These are phyloP conservation scores for Aulographum hederae DNA, from an alignment of 2,329 filamentous ascomycete species.

Conservation along the genomic window DNA sequence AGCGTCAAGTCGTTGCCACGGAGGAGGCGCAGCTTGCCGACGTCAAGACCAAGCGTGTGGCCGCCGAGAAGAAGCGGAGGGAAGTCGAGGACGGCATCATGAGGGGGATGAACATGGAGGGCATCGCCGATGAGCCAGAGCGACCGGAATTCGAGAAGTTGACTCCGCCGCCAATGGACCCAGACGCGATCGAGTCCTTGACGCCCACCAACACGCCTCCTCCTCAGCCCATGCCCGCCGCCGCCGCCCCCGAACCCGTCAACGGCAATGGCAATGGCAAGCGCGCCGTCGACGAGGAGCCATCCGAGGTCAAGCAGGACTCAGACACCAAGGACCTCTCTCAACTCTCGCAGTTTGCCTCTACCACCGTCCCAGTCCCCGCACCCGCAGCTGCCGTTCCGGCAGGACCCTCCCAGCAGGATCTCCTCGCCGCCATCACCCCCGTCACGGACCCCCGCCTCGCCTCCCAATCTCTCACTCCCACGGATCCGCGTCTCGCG, in stretches of 20 bases:
- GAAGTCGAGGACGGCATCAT: slow-evolving; percentile 88
- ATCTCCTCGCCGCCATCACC: no score
- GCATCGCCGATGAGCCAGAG: slow-evolving; percentile 38
- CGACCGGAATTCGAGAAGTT: slow-evolving; percentile 72
- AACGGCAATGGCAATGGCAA: no score
- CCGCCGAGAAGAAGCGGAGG: slow-evolving; percentile 66
- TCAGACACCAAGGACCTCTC: no score
- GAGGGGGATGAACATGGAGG: slow-evolving; percentile 51
- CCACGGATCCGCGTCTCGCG: no score
- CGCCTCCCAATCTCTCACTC: no score
- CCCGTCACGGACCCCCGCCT: no score
- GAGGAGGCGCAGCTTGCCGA: slow-evolving; percentile 52
- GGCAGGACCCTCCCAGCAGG: no score
- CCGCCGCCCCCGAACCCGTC: slow-evolving; percentile 23
- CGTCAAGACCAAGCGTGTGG: slow-evolving; percentile 45
- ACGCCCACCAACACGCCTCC: slow-evolving; percentile 32
- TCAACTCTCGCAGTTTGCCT: no score
- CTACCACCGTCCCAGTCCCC: no score
- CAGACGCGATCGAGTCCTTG: slow-evolving; percentile 36
- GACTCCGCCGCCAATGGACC: slow-evolving; percentile 65
- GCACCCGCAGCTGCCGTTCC: no score
- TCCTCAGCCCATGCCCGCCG: slow-evolving; percentile 8
- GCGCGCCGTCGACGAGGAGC: no score
- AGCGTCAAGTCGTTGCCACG: slow-evolving; percentile 46
- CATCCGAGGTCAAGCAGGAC: no score